Conservation (phyloP, 306 rosid species). For the Citrullus mucosospermus region DNA sequence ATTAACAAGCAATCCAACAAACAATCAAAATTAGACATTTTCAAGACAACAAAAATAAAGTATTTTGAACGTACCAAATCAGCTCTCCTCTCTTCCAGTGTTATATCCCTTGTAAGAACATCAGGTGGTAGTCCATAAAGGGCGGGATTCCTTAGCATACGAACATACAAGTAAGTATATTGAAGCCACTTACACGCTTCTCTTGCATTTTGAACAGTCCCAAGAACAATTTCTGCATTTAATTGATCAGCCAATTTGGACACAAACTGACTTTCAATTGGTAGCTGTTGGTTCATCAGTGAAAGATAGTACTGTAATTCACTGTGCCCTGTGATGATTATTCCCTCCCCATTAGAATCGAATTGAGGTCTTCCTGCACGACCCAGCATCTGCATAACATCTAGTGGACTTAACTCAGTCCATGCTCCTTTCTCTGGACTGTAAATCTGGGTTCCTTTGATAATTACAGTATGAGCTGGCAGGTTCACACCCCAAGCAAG, state of each 20-base stretch:
- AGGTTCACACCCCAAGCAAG: slow-evolving; percentile 99
- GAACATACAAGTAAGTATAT: slow-evolving; percentile 70
- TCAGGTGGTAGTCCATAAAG: slow-evolving; percentile 76
- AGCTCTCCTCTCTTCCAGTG: slow-evolving; percentile 81
- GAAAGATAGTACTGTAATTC: slow-evolving; percentile 92
- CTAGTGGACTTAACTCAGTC: slow-evolving; percentile 94
- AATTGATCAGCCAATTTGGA: slow-evolving; percentile 86
- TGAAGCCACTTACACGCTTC: slow-evolving; percentile 84
- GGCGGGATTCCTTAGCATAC: slow-evolving; percentile 70
- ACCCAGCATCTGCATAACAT: slow-evolving; percentile 95
- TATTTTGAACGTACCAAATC: slow-evolving; percentile 51
- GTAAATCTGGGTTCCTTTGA: slow-evolving; percentile 91
- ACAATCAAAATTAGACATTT: neutral
- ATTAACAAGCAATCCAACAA: neutral
- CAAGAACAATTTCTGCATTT: slow-evolving; percentile 89
- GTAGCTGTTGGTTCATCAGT: slow-evolving; percentile 89
- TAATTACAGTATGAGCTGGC: slow-evolving; percentile 85
- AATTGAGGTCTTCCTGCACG: slow-evolving; percentile 97
- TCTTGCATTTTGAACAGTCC: slow-evolving; percentile 79
- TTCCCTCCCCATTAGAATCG: slow-evolving; percentile 83
- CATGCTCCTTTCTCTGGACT: slow-evolving; percentile 94
- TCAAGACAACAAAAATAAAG: neutral
- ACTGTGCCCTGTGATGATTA: slow-evolving; percentile 74
- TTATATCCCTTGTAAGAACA: slow-evolving; percentile 47
- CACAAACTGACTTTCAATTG: slow-evolving; percentile 87